Evolutionary conservation across 2,329 filamentous ascomycete genomes (phyloP), one percentile per base, ranked within the genome.

Genomic region (Neodidymelliopsis sp.): DNA sequence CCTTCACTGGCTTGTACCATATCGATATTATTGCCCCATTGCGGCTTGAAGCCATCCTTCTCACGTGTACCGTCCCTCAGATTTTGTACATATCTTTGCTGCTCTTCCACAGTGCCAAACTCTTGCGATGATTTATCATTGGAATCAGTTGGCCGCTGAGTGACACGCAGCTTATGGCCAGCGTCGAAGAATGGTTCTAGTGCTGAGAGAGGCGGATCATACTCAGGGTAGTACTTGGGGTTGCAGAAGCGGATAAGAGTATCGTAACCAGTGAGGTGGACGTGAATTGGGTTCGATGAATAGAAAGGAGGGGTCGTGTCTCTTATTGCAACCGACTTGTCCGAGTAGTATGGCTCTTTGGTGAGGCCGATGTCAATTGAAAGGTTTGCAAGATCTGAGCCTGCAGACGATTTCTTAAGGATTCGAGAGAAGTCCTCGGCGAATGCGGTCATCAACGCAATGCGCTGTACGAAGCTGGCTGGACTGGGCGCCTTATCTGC

Each of bases 201-300:
- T 0, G 82, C 81, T 0, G 69, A 71, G 10, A 83, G 76, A 54
- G 87, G 60, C 66, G 76, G 66, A 45, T 70, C 25, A 63, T 75
- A 55, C 43, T 67, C 59, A 5, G 70, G 67, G 65, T 91, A 90
- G 72, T 93, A 93, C 67, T 88, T 89, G 0, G 87, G 81, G 37
- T 89, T 78, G 43, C 89, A 83, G 41, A 93, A 84, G 15, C 89
- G 82, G 12, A 88, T 83, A 6, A 92, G 74, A 0, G 89, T 93
- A 62, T 93, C 89, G 66, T 85, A 93, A 20, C 90, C 90, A 2
- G 84, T 82, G 2, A 92, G 80, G 62, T 89, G 89, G 4, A 89
- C 74, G 61, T 91, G 87, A 42, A 49, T 64, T 0, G 76, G 74
- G 6, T 63, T 54, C 13, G 63, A 63, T 0, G 73, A 62, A 53